Evolutionary conservation across 305 asterid genomes (phyloP).

Genomic region (Ilex paraguariensis): DNA sequence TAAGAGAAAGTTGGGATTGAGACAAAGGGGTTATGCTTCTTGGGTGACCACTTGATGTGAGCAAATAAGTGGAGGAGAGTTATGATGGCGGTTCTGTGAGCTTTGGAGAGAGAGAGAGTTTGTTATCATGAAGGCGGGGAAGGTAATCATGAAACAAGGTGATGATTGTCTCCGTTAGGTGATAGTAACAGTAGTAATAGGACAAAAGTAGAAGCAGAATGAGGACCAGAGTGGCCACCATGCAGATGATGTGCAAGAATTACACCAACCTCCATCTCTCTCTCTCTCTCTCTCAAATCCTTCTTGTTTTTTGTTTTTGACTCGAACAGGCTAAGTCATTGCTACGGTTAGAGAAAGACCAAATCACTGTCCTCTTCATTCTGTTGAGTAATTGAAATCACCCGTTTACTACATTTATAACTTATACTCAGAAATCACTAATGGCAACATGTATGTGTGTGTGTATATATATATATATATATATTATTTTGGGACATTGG

Average conservation of each 20-base stretch:
- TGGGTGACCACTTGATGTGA: not conserved
- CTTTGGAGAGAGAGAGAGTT: no score
- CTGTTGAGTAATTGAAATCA: not conserved
- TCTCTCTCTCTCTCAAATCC: not conserved
- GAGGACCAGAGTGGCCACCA: not conserved
- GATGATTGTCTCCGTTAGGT: slow-evolving; percentile 27
- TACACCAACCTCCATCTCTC: no score
- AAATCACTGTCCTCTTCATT: not conserved
- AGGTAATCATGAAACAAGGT: slow-evolving; percentile 20
- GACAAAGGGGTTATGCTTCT: not conserved
- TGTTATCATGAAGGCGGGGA: no score
- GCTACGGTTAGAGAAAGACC: no score
- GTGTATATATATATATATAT: no score
- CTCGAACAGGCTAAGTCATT: not conserved
- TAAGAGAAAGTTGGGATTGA: not conserved
- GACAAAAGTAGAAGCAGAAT: not conserved
- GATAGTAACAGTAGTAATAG: not conserved
- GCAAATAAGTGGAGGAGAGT: no score
- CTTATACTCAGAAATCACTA: no score
- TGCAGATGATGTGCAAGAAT: not conserved
- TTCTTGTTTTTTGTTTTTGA: not conserved
- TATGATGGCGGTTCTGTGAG: no score
- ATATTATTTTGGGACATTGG: no score
- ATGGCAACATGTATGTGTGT: no score
- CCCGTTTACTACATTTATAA: no score